Evolutionary conservation across 2,329 filamentous ascomycete genomes (phyloP), one percentile per base, ranked within the genome.

Genomic region (Gaeumannomyces tritici): DNA sequence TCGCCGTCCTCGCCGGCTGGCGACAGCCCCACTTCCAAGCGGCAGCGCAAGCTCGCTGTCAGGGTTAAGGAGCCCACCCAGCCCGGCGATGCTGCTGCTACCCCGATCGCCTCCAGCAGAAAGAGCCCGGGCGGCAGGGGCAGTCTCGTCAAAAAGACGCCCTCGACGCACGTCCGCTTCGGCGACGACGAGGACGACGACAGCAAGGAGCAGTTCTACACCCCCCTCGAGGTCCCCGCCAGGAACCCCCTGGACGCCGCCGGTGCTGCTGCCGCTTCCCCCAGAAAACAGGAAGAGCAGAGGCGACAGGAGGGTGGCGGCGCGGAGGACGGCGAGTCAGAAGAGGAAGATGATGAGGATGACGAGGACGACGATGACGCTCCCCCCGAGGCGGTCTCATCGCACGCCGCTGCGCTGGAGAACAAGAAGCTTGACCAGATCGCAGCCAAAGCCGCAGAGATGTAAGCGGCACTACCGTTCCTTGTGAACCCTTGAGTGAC

Each of bases 311-410:
- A 51, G 4, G 21, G 11, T 21, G 59, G 60, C 31, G 63, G 66
- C 12, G 65, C 63, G 0, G 66, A 66, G 21, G 62, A 67, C 1
- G 69, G 71, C 21, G 67, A 71, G 4, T 51, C 21, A n/a, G 73
- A 75, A 3, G 73, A 74, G 1, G 74, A 33, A 11, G 29, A 31
- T 5, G 29, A 31, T 9, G 29, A 76, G 4, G 72, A 75, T 9
- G 75, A 74, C 1, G 76, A 77, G 4, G 12, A 61, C 57, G 65
- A 62, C 2, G 80, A 83, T 56, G 82, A 85, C 61, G 82, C 80
- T 59, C 82, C 82, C 0, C 83, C 83, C 11, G 83, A 86, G 70
- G 83, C 80, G 3, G 77, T 86, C n/a, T 85, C 83, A 0, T 82
- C 81, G 1, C 71, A 73, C 15, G 75, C 76, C 59, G 80, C 78